Evolutionary conservation across 2,329 filamentous ascomycete species (phyloP).

Genomic region (Alternaria panax): DNA sequence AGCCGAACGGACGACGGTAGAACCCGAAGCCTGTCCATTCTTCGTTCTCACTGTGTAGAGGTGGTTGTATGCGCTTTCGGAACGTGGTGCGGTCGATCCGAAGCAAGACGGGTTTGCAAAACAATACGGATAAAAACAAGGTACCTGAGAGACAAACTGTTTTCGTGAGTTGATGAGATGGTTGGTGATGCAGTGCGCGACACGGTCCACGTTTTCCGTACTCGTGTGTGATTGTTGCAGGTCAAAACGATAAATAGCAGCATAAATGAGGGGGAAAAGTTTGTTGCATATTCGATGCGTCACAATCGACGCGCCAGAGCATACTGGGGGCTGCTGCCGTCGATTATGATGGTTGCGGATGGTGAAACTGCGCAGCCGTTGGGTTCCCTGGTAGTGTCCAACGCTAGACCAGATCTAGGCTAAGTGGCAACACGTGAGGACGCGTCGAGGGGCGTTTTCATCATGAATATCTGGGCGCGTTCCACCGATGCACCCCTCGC

Average conservation of each 20-base stretch:
- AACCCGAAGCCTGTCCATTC: neutral
- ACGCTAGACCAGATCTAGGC: conserved; percentile 3
- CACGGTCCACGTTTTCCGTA: neutral
- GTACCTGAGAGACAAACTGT: neutral
- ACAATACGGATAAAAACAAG: neutral
- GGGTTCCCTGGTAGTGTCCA: conserved; percentile 4
- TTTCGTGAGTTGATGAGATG: neutral
- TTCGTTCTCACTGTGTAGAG: neutral
- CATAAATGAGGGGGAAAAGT: neutral
- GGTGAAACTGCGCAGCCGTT: conserved; percentile 15
- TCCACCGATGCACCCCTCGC: conserved; percentile 10
- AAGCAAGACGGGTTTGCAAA: neutral
- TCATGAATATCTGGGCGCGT: conserved; percentile 12
- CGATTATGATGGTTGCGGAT: neutral
- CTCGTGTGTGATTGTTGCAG: neutral
- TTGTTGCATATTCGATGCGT: neutral
- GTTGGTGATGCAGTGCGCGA: neutral
- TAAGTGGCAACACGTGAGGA: conserved; percentile 17
- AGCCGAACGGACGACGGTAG: neutral
- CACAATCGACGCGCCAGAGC: neutral
- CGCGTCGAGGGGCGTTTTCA: conserved; percentile 16
- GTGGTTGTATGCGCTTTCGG: neutral
- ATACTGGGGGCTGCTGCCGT: neutral
- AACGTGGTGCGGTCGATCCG: neutral
- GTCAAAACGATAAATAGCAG: neutral